Evolutionary conservation across 1,284 basidiomycete species (phyloP), one percentile per base, ranked within the genome.

Genomic region (Hymenochaete sp.): DNA sequence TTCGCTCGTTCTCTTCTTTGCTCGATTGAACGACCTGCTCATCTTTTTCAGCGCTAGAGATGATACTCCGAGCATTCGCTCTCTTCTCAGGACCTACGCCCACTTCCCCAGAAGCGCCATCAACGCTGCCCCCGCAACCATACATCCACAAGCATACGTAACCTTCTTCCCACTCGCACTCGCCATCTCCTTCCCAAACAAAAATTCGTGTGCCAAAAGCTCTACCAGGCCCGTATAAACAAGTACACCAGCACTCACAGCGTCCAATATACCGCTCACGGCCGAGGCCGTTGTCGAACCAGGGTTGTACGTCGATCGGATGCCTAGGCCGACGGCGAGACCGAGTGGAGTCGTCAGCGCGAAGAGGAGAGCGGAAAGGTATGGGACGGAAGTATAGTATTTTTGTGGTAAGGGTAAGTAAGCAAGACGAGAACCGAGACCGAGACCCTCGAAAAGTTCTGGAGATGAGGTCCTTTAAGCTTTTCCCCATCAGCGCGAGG

Each of bases 401-500:
- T 63, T 59, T 1, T 57, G 45, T 0, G 88, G 78, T 0, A 97
- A 67, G 11, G 67, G 62, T 57, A 96, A 71, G 58, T 70, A 79
- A 1, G 92, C 86, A 7, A 93, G 68, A 33, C 90, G 82, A 0
- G 90, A 81, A 18, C 92, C 92, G 21, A 97, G 68, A 64, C 89
- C 93, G 40, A 95, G 75, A 21, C 91, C 92, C 61, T 96, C 92
- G 56, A 95, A 95, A 45, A 77, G 84, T 73, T 92, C 84, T 91
- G 56, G 6, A 29, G 8, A 32, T 24, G n/a, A 22, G 26, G 18
- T 11, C 11, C 7, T 19, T 27, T 42, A 21, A 16, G 11, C 5
- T 36, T 26, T 43, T n/a, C 11, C 5, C 4, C 32, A 24, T 40
- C 28, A n/a, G 16, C 9, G 37, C 19, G 27, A 28, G 27, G 16